A percentile compares a stretch with the other conserved stretches of the same genome.
These are phyloP conservation scores for Russula foetens DNA, from an alignment of 768 basidiomycete species.

Conservation along the genomic window DNA sequence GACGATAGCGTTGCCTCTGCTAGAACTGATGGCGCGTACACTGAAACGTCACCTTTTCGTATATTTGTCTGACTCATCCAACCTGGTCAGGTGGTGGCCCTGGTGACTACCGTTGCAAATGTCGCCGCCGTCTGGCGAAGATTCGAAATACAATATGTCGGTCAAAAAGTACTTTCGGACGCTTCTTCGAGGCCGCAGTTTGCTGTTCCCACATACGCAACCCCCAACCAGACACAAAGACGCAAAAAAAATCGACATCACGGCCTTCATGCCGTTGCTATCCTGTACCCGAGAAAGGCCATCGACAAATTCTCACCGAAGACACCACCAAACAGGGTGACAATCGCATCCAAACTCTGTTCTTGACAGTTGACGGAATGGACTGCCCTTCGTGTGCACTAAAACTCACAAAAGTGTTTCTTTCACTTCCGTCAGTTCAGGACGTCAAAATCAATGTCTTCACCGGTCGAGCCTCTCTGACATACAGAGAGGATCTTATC, in stretches of 20 bases:
- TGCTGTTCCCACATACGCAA: not conserved
- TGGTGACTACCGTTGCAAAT: not conserved
- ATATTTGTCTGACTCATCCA: not conserved
- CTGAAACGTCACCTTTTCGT: not conserved
- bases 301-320: not conserved
- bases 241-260: not conserved
- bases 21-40: not conserved
- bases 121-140: not conserved
- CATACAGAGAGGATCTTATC: conserved; percentile 11
- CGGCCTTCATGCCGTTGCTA: not conserved
- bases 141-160: not conserved
- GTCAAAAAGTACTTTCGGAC: not conserved
- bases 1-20: not conserved
- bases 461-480: conserved; percentile 12
- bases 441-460: conserved; percentile 14
- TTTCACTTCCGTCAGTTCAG: conserved; percentile 11
- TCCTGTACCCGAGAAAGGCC: not conserved
- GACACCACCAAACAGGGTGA: conserved; percentile 2
- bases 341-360: not conserved
- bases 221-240: not conserved
- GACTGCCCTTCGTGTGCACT: conserved; percentile 14
- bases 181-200: conserved; percentile 2
- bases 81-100: not conserved
- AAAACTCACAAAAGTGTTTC: conserved; percentile 8
- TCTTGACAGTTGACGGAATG: conserved; percentile 13